Base-by-base conservation (phyloP, 2,329 filamentous ascomycete species). In the Rhinocladiella similis region DNA sequence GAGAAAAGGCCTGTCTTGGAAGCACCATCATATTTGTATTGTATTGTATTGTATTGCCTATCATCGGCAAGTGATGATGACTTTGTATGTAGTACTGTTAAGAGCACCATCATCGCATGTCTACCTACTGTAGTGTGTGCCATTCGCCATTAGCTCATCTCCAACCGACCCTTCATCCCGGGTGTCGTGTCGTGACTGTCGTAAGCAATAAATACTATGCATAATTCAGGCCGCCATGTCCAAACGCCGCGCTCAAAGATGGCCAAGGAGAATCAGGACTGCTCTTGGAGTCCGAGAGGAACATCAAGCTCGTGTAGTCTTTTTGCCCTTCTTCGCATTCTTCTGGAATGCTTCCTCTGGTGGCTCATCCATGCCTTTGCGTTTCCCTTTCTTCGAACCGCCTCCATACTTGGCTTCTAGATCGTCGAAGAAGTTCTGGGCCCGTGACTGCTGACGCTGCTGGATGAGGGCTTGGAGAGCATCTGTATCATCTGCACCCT, bases 381-480 rank as follows among this genome's bases (percentile, higher is more conserved):
- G 76, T 65, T 72, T 84, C 25, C 64, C 70, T 57, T 74, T 75
- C 53, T 70, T 60, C 16, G 50, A 14, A 20, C 39, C 43, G 18
- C 60, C 62, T 25, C 63, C 75, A 66, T 95, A 95, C 74, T 93
- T 95, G 47, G 86, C 88, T 56, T 90, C 90, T 48, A 96, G 73
- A 48, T 82, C 77, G 60, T 89, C 88, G 20, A 96, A 75, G 69
- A 95, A 91, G 36, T 76, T 77, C 62, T 74, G 43, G 66, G 74
- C 60, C 75, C 79, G 41, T 74, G 77, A 66, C 81, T 83, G 57
- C 75, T 74, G 54, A 72, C 75, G 60, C 70, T 73, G 63, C 64
- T 75, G 50, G 68, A 70, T 50, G 70, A 66, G 54, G 1, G 88
- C 89, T n/a, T 86, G 84, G 38, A 96, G 76, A 59, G 75, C 76